Base-by-base conservation (phyloP, 495 filamentous ascomycete species). In the Chaetomium tenue region DNA sequence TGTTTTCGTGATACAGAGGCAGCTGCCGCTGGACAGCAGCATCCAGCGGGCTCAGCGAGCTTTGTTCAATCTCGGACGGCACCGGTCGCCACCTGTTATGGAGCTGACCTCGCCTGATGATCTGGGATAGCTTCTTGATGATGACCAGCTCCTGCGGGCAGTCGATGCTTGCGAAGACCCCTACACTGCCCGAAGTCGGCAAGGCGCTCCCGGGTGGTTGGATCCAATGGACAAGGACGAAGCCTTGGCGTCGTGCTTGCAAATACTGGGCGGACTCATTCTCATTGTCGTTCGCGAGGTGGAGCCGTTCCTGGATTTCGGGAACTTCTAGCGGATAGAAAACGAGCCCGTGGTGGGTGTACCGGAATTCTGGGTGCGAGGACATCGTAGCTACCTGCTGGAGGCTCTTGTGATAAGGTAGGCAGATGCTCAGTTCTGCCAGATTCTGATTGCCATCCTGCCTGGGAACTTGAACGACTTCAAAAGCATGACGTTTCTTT, bases 361-460 rank as follows among this genome's bases (percentile, higher is more conserved):
- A 9, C 64, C 71, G 42, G 75, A 74, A 0, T 69, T 5, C 12
- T 5, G 51, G 51, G 12, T 18, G 13, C 0, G 51, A 53, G 12
- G 51, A 28, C 51, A 53, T 53, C 2, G 48, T 26, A 20, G 0
- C 25, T 26, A 20, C 0, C 25, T 26, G 22, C 33, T 7, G 26
- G 15, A 26, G 15, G 40, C 16, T 40, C 13, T 18, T 44, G 16
- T 4, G 13, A 11, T 44, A 5, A 16, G 40, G 11, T 15, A 18
- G 40, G 3, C 16, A 11, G 16, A 44, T 18, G 15, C 9, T 44
- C 13, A 44, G 15, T 18, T 44, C 2, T 16, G 40, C 13, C 2
- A 15, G 40, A 44, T 9, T 15, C 16, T 44, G 40, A 11, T 44
- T 2, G 40, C 11, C 40, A 16, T 44, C 40, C 2, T 44, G 40